Evolutionary conservation across 2,329 filamentous ascomycete genomes (phyloP), one percentile per base, ranked within the genome.

Genomic region (Blumeria graminis): DNA sequence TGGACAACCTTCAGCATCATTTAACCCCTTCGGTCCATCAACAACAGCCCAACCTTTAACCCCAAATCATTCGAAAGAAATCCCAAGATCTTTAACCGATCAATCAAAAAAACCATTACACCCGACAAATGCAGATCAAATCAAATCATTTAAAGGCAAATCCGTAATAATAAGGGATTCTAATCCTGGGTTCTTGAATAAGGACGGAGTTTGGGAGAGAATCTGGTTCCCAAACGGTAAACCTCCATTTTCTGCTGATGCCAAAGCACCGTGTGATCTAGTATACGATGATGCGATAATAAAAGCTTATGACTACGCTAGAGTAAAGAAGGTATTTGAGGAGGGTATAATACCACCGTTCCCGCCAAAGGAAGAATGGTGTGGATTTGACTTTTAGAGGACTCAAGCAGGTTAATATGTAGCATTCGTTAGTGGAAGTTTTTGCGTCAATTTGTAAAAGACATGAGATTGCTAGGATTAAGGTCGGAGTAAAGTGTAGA

Each of bases 331-430:
- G 0, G 68, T 67, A 35, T 94, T 94, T 67, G 73, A 76, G 45
- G 78, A 79, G 38, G 82, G 81, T 0, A 63, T 80, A 6, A 83
- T 94, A 70, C 89, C 89, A 0, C 74, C 83, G 62, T 70, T 87
- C 50, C 86, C 89, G 18, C 89, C 89, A 0, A 81, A 81, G 68
- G 74, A 79, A 59, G 86, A 90, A 64, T 90, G 81, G 73, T 81
- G 80, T 61, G 68, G 71, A 33, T 90, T 83, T 76, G 78, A 86
- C 65, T 81, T 90, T 63, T 89, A 68, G 18, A 14, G 18, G 6
- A 5, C 39, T 13, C 6, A 43, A 43, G 22, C 22, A 28, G 22
- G 22, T 28, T 28, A 28, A 28, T 28, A 28, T 28, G 22, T 28
- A 28, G 22, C 22, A 28, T 28, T 28, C 22, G 22, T 28, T 28